A percentile compares a stretch with the other conserved stretches of the same genome.
Evolutionary conservation across 306 rosid genomes (phyloP).

Genomic region (Inga oerstediana): DNA sequence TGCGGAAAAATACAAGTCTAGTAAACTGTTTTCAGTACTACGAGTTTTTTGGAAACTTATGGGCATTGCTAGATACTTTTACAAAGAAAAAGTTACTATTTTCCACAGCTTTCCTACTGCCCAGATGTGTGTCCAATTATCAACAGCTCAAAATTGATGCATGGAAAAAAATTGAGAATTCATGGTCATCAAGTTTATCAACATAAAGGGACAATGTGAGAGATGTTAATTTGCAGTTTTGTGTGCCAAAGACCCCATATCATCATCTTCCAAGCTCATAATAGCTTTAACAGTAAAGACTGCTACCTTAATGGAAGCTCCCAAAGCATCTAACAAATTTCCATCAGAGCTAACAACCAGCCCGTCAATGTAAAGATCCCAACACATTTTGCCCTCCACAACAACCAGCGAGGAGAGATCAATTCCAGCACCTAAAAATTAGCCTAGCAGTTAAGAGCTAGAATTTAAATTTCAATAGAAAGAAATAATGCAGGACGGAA

Average conservation of each 20-base stretch:
- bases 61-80: conserved; percentile 1
- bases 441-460: conserved; percentile 2
- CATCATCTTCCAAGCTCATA: not conserved
- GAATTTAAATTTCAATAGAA: conserved; percentile 3
- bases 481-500: not conserved
- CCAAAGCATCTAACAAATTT: conserved; percentile 80
- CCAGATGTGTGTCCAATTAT: not conserved
- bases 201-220: conserved; percentile 1
- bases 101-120: conserved; percentile 5
- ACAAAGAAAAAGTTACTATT: not conserved
- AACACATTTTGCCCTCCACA: conserved; percentile 83
- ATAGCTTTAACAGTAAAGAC: not conserved
- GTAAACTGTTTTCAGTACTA: not conserved
- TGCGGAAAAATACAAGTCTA: conserved; percentile 8
- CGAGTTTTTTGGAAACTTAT: not conserved
- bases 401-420: conserved; percentile 71
- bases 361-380: conserved; percentile 92
- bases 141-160: conserved; percentile 16
- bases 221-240: conserved; percentile 10
- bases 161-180: conserved; percentile 4
- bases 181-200: not conserved
- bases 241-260: not conserved
- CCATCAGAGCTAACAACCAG: conserved; percentile 89
- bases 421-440: conserved; percentile 77
- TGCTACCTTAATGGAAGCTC: conserved; percentile 89